Percentiles rank a stretch among this genome's conserved stretches.
These are phyloP conservation scores for Fusarium devonianum DNA, from an alignment of 2,329 filamentous ascomycete genomes.

Conservation along the genomic window DNA sequence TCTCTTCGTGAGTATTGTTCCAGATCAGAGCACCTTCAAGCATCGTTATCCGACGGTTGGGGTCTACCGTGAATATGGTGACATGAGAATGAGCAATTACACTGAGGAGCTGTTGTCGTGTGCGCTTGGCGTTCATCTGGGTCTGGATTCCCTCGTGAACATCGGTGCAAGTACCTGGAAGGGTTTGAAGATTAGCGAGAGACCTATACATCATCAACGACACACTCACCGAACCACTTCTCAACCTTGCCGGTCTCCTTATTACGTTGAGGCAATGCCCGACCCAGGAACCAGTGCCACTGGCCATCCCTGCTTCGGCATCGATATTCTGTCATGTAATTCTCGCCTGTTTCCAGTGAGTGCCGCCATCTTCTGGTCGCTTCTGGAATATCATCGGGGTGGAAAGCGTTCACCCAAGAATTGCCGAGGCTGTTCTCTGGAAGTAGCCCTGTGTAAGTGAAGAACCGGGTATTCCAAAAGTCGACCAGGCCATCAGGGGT, in stretches of 20 bases:
- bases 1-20: constrained; percentile 53
- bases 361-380: constrained; percentile 65
- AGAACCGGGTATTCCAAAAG: constrained; percentile 81
- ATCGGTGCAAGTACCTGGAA: constrained; percentile 72
- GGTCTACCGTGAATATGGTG: constrained; percentile 77
- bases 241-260: constrained; percentile 71
- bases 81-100: constrained; percentile 79
- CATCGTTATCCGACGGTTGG: constrained; percentile 67
- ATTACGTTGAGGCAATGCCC: constrained; percentile 73
- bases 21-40: constrained; percentile 72
- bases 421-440: constrained; percentile 67
- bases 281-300: constrained; percentile 81
- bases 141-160: constrained; percentile 77
- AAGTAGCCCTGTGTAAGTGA: constrained; percentile 75
- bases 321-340: constrained; percentile 75
- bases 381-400: constrained; percentile 72
- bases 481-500: constrained; percentile 70
- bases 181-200: neutral
- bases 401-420: constrained; percentile 70
- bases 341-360: constrained; percentile 70
- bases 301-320: constrained; percentile 71
- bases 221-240: constrained; percentile 73
- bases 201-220: neutral
- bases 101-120: constrained; percentile 73
- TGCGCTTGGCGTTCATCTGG: constrained; percentile 69